Base-by-base conservation (phyloP, 2,329 filamentous ascomycete genomes). In the Stenocarpella maydis region DNA sequence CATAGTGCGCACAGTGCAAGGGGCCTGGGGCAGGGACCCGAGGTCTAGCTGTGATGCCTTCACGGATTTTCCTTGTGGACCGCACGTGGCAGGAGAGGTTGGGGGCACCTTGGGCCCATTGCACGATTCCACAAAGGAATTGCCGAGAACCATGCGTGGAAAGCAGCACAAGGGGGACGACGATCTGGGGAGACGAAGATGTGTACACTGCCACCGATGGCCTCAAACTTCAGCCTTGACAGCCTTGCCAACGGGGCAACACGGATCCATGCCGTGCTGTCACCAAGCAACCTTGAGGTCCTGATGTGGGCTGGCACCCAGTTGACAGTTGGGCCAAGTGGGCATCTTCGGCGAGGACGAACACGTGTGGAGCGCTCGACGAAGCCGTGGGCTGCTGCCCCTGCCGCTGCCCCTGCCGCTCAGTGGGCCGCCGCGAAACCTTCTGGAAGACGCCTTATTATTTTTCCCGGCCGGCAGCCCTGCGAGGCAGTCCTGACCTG, bases 281-380 rank as follows among this genome's bases (percentile, higher is more conserved):
- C 58, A 63, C 61, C 67, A 43, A 61, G 54, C 67, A 34, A 52
- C 26, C 31, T 34, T n/a, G 52, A 69, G 41, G 49, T 26, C 53
- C 41, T 49, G 31, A 9, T 37, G 43, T 69, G 45, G 41, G 31
- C 31, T 63, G 61, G 54, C 61, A 39, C 24, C 39, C 34, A 43
- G 34, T 61, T 65, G 45, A 66, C 54, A 66, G 41, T 58, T 21
- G 43, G 31, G 14, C 54, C 49, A 71, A 54, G 49, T 66, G 54
- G 39, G 26, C 45, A 60, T 67, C 37, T 55, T 69, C 69, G 69
- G 69, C 21, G 61, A 69, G 24, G 49, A 71, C 67, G 69, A 71
- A 64, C 53, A 69, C 39, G 43, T 55, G 69, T 71, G 69, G 69
- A 65, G 53, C 55, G 53, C 50, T 55, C 64, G 47, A 37, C 41